Evolutionary conservation across 2,329 filamentous ascomycete species (phyloP).

Genomic region (Trichoderma atrobrunneum): DNA sequence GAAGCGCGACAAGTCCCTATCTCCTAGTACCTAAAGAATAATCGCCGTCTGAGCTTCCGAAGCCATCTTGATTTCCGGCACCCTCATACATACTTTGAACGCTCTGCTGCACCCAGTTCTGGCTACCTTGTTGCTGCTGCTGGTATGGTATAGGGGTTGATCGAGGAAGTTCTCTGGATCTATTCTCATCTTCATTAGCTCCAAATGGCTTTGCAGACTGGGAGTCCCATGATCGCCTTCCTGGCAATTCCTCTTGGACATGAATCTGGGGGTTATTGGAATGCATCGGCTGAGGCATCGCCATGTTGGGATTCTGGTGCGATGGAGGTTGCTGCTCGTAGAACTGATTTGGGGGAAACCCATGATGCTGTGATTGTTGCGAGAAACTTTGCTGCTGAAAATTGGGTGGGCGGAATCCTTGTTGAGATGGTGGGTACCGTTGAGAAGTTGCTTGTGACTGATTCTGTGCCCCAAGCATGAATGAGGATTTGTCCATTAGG

Average conservation of each 20-base stretch:
- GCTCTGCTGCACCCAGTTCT: neutral
- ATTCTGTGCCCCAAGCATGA: neutral
- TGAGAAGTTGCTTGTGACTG: neutral
- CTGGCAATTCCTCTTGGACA: neutral
- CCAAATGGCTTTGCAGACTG: neutral
- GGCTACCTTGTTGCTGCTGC: neutral
- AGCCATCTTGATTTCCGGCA: neutral
- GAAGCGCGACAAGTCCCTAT: neutral
- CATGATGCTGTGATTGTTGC: neutral
- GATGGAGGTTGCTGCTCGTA: neutral
- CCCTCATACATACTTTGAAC: neutral
- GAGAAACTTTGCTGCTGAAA: neutral
- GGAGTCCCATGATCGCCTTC: neutral
- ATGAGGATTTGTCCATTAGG: neutral
- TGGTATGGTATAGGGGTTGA: neutral
- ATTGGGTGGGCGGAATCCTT: neutral
- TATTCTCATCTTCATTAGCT: neutral
- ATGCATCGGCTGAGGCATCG: neutral
- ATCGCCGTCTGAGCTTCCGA: neutral
- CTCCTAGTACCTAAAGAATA: neutral
- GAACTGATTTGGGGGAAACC: neutral
- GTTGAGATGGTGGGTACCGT: neutral
- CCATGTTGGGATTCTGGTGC: neutral
- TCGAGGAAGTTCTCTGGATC: neutral
- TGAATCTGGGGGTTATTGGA: neutral